Percentiles rank a stretch among this genome's conserved stretches.
These are phyloP conservation scores for Sporothrix luriei DNA, from an alignment of 2,329 filamentous ascomycete species.

Conservation along the genomic window DNA sequence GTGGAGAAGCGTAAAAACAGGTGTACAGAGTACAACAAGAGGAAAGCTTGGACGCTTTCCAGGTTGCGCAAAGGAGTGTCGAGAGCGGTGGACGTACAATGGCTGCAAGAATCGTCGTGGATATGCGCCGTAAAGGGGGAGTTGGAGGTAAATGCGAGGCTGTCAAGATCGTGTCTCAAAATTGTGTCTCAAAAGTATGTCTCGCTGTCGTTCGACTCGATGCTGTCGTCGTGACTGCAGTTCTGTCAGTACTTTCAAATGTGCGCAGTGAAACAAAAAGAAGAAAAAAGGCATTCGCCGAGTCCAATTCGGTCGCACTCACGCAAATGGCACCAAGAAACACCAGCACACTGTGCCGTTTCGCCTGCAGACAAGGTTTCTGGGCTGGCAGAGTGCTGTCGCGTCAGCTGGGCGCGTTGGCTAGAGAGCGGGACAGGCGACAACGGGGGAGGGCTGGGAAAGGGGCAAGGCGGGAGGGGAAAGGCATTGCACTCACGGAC, in stretches of 20 bases:
- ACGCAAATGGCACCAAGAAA: neutral
- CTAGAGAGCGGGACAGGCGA: constrained; percentile 24
- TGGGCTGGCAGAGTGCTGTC: neutral
- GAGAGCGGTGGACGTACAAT: constrained; percentile 10
- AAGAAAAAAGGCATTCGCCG: constrained; percentile 1
- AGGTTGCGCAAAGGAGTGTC: constrained; percentile 15
- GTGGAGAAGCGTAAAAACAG: neutral
- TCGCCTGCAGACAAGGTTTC: neutral
- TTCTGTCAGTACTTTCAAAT: constrained; percentile 7
- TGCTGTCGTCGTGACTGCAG: constrained; percentile 3
- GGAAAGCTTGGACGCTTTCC: constrained; percentile 23
- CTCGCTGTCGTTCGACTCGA: neutral
- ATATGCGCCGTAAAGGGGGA: neutral
- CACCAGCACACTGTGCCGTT: neutral
- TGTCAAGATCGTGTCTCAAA: neutral
- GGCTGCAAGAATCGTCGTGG: neutral
- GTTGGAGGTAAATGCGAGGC: neutral
- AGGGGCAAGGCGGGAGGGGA: constrained; percentile 9
- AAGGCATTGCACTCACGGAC: neutral
- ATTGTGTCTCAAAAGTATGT: neutral
- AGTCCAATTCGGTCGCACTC: neutral
- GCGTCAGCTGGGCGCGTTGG: constrained; percentile 28
- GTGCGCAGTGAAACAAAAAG: constrained; percentile 12
- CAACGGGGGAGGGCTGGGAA: neutral
- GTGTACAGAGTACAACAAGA: neutral